A percentile compares a stretch with the other conserved stretches of the same genome.
Evolutionary conservation across 345 rosid species (phyloP).

Genomic region (Syzygium oleosum): DNA sequence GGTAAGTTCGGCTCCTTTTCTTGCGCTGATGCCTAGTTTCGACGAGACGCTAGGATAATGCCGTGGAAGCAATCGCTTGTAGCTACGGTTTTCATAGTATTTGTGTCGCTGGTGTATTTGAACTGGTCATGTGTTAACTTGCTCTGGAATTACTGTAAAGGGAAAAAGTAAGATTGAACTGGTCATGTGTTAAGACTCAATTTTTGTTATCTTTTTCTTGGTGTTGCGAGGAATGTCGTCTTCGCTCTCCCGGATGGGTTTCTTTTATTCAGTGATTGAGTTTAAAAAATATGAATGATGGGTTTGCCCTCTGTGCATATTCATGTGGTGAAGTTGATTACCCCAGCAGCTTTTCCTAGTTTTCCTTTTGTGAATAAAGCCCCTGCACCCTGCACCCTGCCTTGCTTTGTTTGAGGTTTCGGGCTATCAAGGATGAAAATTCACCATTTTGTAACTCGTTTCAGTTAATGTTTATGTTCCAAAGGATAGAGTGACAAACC

Average conservation of each 20-base stretch:
- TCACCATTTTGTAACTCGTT: neutral
- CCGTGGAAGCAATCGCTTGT: neutral
- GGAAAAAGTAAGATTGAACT: neutral
- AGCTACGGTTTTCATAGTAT: neutral
- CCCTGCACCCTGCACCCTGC: neutral
- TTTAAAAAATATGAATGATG: neutral
- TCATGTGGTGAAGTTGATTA: neutral
- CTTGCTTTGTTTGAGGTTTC: neutral
- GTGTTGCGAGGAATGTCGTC: neutral
- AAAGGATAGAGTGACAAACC: conserved; percentile 92
- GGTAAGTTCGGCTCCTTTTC: conserved; percentile 31
- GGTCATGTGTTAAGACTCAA: neutral
- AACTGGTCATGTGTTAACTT: neutral
- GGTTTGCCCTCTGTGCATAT: neutral
- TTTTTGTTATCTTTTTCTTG: neutral
- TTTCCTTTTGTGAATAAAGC: neutral
- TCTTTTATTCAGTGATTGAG: neutral
- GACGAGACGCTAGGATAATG: neutral
- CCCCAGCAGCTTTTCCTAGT: neutral
- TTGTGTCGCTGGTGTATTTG: neutral
- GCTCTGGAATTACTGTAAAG: neutral
- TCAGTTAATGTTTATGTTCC: conserved; percentile 95
- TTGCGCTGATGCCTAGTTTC: neutral
- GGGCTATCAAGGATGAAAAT: neutral
- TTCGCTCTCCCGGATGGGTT: neutral